Conservation (phyloP, 2,329 filamentous ascomycete species). For the Aciculosporium take region DNA sequence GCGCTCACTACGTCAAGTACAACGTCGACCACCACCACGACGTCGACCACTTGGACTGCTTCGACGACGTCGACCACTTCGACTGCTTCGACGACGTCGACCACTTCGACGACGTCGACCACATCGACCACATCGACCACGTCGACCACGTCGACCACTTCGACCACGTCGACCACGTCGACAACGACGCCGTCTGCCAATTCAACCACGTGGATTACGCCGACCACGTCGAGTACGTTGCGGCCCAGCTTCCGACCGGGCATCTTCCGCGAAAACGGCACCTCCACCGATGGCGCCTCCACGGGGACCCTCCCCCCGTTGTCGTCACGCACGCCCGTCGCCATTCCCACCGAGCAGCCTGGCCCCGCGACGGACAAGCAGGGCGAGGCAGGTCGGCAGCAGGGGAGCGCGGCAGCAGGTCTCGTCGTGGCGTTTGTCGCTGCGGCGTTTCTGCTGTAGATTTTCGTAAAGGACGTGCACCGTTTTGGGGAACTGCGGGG, state of each 20-base stretch:
- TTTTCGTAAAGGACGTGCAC: too few species aligned
- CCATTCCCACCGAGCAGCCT: slow-evolving; percentile 15
- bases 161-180: slow-evolving; percentile 7
- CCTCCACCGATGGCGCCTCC: slow-evolving; percentile 12
- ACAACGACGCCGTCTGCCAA: not conserved
- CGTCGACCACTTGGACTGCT: not conserved
- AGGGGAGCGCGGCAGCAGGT: slow-evolving; percentile 37
- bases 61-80: slow-evolving; percentile 1
- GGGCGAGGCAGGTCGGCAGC: slow-evolving; percentile 32
- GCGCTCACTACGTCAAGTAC: not conserved
- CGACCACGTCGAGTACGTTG: slow-evolving; percentile 7
- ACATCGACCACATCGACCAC: not conserved
- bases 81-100: slow-evolving; percentile 5
- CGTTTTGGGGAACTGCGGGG: too few species aligned
- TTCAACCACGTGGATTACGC: not conserved
- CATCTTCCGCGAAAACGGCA: slow-evolving; percentile 41
- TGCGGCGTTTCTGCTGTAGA: slow-evolving; percentile 33
- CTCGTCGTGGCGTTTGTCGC: slow-evolving; percentile 42
- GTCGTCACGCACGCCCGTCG: slow-evolving; percentile 7
- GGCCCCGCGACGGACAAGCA: slow-evolving; percentile 21
- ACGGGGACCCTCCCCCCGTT: not conserved
- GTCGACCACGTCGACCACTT: not conserved
- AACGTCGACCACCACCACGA: slow-evolving; percentile 5
- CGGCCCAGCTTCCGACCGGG: too few species aligned
- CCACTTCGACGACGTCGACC: slow-evolving; percentile 4